These are phyloP conservation scores for Solanum etuberosum DNA, from an alignment of 257 asterid species.

Conservation along the genomic window DNA sequence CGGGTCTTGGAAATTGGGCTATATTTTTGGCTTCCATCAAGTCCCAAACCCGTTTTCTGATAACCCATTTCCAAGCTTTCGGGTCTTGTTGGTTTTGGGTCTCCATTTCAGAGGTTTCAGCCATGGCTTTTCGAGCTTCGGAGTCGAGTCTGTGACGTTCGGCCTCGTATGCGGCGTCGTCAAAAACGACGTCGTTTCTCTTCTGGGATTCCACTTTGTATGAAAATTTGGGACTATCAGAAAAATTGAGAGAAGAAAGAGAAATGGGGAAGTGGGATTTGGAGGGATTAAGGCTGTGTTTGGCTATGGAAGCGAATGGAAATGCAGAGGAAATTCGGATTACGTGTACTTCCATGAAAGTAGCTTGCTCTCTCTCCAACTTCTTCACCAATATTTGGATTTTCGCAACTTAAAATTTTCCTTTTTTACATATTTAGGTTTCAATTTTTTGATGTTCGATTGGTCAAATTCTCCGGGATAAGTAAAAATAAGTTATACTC, in stretches of 20 bases:
- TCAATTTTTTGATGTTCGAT: too few relatives aligned
- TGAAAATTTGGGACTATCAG: neutral
- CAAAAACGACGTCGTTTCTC: constrained; percentile 25
- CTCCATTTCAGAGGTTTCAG: constrained; percentile 36
- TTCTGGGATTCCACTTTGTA: constrained; percentile 1
- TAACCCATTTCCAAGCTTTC: constrained; percentile 85
- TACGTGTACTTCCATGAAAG: constrained; percentile 31
- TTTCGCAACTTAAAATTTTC: neutral
- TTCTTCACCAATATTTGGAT: neutral
- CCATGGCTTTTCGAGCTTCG: constrained; percentile 62
- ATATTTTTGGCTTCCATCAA: constrained; percentile 73
- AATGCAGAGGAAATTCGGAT: constrained; percentile 23
- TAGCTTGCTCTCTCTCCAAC: neutral
- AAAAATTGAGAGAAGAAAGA: neutral
- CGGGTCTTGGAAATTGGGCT: constrained; percentile 90
- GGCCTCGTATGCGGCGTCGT: constrained; percentile 70
- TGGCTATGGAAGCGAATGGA: constrained; percentile 15
- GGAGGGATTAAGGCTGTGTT: constrained; percentile 5
- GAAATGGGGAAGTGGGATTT: constrained; percentile 10
- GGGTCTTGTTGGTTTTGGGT: constrained; percentile 42
- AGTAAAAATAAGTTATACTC: too few relatives aligned
- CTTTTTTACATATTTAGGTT: too few relatives aligned
- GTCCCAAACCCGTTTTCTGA: constrained; percentile 81
- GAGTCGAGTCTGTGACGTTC: constrained; percentile 73
- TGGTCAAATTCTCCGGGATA: too few relatives aligned